Conservation (phyloP, 257 asterid species). For the Osmanthus fragrans region DNA sequence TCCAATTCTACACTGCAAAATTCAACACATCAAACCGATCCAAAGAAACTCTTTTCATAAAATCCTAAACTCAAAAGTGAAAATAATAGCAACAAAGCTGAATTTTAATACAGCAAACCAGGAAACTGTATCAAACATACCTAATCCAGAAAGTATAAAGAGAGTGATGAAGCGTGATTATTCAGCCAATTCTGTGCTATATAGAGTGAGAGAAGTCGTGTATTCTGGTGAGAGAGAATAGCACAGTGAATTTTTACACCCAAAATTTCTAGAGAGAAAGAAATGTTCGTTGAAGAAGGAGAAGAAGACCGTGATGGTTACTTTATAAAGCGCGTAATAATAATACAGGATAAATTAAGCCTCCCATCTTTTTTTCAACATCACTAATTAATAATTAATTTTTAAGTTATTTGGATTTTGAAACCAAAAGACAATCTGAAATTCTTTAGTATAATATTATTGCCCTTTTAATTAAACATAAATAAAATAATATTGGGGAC, state of each 20-base stretch:
- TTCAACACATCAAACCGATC: constrained; percentile 37
- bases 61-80: constrained; percentile 20
- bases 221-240: constrained; percentile 4
- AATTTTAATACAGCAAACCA: constrained; percentile 14
- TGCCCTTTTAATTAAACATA: too few relatives aligned
- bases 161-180: not conserved
- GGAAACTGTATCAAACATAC: constrained; percentile 15
- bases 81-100: not conserved
- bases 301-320: not conserved
- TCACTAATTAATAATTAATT: too few relatives aligned
- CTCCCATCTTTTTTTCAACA: too few relatives aligned
- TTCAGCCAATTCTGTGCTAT: not conserved
- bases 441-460: too few relatives aligned
- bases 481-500: too few relatives aligned
- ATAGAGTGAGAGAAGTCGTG: not conserved
- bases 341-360: not conserved
- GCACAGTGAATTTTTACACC: constrained; percentile 4
- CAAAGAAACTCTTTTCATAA: constrained; percentile 10
- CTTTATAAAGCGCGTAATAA: not conserved
- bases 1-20: not conserved
- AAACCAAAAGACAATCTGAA: too few relatives aligned
- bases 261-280: constrained; percentile 10
- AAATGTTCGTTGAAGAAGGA: not conserved
- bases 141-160: constrained; percentile 26
- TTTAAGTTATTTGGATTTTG: too few relatives aligned